Conservation (phyloP, 768 basidiomycete species). For the Suillus brevipes region DNA sequence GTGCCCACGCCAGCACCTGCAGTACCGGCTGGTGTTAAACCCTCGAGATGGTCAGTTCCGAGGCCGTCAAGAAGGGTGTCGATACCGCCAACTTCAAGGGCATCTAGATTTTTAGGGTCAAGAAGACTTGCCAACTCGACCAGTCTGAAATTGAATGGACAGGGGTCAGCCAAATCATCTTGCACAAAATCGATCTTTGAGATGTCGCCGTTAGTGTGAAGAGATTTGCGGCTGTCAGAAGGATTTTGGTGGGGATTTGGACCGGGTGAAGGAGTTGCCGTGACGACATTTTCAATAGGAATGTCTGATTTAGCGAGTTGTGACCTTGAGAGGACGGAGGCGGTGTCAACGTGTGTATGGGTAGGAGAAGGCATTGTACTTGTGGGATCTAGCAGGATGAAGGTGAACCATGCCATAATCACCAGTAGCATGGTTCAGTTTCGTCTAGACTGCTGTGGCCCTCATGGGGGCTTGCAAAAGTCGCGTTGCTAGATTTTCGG, state of each 20-base stretch:
- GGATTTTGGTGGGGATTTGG: not conserved
- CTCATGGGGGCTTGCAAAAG: constrained; percentile 46
- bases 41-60: constrained; percentile 59
- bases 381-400: constrained; percentile 37
- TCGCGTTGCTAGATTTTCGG: constrained; percentile 61
- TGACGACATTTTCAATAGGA: constrained; percentile 9
- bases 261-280: constrained; percentile 10
- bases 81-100: constrained; percentile 74
- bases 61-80: constrained; percentile 67
- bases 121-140: constrained; percentile 79
- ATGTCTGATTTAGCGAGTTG: constrained; percentile 11
- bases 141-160: constrained; percentile 76
- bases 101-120: constrained; percentile 81
- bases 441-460: constrained; percentile 36
- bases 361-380: constrained; percentile 39
- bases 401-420: constrained; percentile 29
- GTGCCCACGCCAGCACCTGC: constrained; percentile 32
- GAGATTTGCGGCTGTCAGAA: constrained; percentile 20
- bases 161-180: constrained; percentile 51
- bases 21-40: constrained; percentile 31
- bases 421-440: constrained; percentile 44
- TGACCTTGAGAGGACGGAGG: constrained; percentile 29
- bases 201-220: constrained; percentile 22
- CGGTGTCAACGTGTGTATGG: constrained; percentile 40
- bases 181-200: constrained; percentile 31